Conservation (phyloP, 2,329 filamentous ascomycete genomes). For the Mollisia scopiformis region DNA sequence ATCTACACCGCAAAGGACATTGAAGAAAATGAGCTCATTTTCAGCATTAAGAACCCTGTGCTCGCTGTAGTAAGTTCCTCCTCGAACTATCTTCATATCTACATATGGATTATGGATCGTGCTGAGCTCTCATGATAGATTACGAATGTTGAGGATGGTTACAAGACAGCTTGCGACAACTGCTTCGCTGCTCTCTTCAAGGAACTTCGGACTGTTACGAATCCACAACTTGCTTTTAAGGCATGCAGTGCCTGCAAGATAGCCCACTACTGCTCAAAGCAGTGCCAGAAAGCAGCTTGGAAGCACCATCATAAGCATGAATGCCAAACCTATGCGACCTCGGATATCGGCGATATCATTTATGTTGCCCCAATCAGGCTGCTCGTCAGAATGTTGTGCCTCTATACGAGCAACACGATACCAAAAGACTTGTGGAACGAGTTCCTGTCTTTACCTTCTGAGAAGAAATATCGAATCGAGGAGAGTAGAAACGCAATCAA, state of each 20-base stretch:
- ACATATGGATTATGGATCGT: background rate
- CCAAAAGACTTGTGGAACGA: background rate
- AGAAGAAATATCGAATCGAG: background rate
- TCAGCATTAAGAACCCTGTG: background rate
- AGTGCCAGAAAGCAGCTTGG: background rate
- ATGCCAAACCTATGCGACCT: background rate
- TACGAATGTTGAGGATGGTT: background rate
- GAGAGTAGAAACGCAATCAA: background rate
- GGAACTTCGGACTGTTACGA: background rate
- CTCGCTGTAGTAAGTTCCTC: background rate
- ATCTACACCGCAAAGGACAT: background rate
- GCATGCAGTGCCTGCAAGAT: background rate
- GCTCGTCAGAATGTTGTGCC: background rate
- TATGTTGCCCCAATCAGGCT: background rate
- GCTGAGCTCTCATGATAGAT: no score
- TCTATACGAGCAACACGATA: background rate
- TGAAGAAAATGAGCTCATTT: background rate
- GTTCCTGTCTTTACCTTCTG: background rate
- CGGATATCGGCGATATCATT: background rate
- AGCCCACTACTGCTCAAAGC: background rate
- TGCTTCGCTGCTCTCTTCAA: background rate
- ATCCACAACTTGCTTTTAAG: background rate
- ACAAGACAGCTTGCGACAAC: background rate
- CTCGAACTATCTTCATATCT: background rate
- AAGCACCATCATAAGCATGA: background rate